Evolutionary conservation across 2,329 filamentous ascomycete genomes (phyloP).

Genomic region (Mycosphaerella sp.): DNA sequence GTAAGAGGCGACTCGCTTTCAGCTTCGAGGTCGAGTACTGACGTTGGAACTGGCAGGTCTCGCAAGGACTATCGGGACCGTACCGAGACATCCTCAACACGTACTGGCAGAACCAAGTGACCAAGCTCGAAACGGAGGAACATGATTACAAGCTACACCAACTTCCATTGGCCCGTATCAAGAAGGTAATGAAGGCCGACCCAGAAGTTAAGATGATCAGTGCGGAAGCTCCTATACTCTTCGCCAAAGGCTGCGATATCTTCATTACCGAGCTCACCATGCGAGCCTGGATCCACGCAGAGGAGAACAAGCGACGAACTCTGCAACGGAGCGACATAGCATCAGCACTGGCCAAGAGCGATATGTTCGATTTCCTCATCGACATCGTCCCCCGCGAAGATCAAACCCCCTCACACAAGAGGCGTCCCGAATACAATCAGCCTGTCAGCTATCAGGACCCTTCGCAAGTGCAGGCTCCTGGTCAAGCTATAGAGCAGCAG

Average conservation of each 20-base stretch:
- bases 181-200: conserved; percentile 99
- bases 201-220: conserved; percentile 99
- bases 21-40: not conserved
- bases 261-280: conserved; percentile 95
- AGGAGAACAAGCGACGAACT: conserved; percentile 96
- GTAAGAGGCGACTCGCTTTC: conserved; percentile 50
- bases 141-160: conserved; percentile 99
- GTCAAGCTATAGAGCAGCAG: conserved; percentile 30
- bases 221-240: conserved; percentile 93
- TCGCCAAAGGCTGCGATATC: conserved; percentile 97
- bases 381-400: conserved; percentile 98
- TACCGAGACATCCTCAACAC: conserved; percentile 98
- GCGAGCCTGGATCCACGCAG: conserved; percentile 98
- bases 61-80: conserved; percentile 84
- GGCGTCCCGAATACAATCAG: conserved; percentile 41
- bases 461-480: conserved; percentile 44
- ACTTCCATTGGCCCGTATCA: conserved; percentile 92
- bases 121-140: conserved; percentile 85
- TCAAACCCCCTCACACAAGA: conserved; percentile 76
- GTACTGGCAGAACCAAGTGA: conserved; percentile 99
- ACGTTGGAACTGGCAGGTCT: conserved; percentile 55
- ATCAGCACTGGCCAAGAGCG: conserved; percentile 88
- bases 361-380: conserved; percentile 99
- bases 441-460: conserved; percentile 45
- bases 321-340: conserved; percentile 95